Evolutionary conservation across 208 protist species (phyloP), one percentile per base, ranked within the genome.

Genomic region (Strigomonas culicis): DNA sequence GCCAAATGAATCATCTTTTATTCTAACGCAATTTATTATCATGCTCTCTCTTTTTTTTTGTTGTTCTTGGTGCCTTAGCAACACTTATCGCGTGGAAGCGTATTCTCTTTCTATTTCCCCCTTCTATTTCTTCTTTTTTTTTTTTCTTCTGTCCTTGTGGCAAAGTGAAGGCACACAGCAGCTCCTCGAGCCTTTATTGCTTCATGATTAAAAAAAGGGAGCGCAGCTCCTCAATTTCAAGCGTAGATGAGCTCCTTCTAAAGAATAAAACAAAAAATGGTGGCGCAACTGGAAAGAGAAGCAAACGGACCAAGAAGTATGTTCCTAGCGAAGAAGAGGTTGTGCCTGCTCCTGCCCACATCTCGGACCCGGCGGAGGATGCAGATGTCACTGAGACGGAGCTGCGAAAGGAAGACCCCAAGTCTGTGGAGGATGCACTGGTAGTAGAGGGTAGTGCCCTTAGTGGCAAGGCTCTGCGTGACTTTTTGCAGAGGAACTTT

Each of bases 401-500:
- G 68, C 34, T 1, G 66, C 71, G 46, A 55, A 41, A n/a, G 47
- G 62, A 70, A 3, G 64, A 75, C 32, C 61, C 74, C 30, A 76
- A 82, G 25, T 65, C 72, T 2, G 73, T 63, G 6, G 84, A 90
- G 63, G 68, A 84, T 2, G 74, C 71, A 39, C 55, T 93, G 11
- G 46, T 91, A 25, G 59, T 30, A 41, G 75, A 79, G 31, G 79
- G 89, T 32, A 66, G 79, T 25, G 66, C 74, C 1, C 77, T 95
- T 0, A 81, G 66, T 24, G 86, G 86, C 15, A 63, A 66, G 25
- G 81, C 77, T 11, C 49, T 93, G 53, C 84, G 79, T 62, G 72
- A 72, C 19, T 95, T 93, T 72, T 60, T 95, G 39, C 70, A 89
- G 58, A 73, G 74, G 21, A 86, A 95, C 43, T 95, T 95, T 70